Conservation (phyloP, 495 filamentous ascomycete species). For the Hyaloscypha variabilis region DNA sequence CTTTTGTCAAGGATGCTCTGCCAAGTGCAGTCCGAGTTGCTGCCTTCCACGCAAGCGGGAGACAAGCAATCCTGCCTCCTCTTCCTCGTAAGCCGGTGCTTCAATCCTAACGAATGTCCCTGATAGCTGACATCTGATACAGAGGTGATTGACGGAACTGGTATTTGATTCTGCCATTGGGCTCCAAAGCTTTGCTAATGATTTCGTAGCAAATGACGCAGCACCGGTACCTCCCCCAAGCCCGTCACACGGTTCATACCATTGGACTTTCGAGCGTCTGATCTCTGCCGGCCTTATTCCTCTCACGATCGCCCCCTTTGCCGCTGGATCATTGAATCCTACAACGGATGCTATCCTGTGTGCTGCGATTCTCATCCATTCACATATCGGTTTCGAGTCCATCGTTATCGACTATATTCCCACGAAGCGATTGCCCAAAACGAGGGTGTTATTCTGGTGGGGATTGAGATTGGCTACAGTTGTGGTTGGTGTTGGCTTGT, state of each 20-base stretch:
- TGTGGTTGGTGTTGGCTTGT: constrained; percentile 83
- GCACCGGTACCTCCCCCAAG: constrained; percentile 70
- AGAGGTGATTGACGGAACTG: constrained; percentile 79
- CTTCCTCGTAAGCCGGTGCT: constrained; percentile 60
- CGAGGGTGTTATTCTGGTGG: constrained; percentile 69
- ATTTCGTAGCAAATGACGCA: constrained; percentile 78
- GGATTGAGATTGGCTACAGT: constrained; percentile 75
- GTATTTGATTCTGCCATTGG: constrained; percentile 51
- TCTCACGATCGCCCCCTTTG: constrained; percentile 88
- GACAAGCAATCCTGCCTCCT: constrained; percentile 68
- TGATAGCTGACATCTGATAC: constrained; percentile 37
- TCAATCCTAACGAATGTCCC: constrained; percentile 32
- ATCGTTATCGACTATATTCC: constrained; percentile 93
- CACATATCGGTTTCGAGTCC: constrained; percentile 90
- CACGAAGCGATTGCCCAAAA: constrained; percentile 64
- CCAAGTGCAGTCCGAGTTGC: constrained; percentile 48
- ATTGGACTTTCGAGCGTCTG: constrained; percentile 95
- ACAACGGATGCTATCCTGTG: constrained; percentile 84
- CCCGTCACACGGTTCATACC: constrained; percentile 88
- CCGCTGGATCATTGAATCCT: constrained; percentile 87
- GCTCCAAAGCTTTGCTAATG: constrained; percentile 30
- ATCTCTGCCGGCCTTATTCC: constrained; percentile 80
- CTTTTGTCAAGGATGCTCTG: constrained; percentile 37
- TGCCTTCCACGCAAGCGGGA: constrained; percentile 73
- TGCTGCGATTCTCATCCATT: constrained; percentile 83